Conservation (phyloP, 2,329 filamentous ascomycete genomes). For the Rugonectria rugulosa region DNA sequence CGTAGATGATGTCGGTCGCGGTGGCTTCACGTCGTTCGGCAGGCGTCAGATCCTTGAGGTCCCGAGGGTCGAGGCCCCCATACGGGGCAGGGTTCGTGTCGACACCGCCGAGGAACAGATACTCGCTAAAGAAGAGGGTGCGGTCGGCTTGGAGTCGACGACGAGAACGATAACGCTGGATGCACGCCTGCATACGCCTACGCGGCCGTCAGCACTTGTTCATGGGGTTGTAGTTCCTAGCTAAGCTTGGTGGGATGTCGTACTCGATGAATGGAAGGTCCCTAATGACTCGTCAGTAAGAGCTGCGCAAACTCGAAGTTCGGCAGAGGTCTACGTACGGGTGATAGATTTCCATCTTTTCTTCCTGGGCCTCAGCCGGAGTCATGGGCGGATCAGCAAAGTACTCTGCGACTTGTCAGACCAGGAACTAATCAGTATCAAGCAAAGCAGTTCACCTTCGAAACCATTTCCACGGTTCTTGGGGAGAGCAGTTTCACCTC, state of each 20-base stretch:
- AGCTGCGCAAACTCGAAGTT: not conserved
- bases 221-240: not conserved
- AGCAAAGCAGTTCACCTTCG: slow-evolving; percentile 56
- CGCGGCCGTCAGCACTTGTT: slow-evolving; percentile 22
- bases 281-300: slow-evolving; percentile 42
- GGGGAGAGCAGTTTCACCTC: slow-evolving; percentile 51
- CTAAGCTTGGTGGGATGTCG: not conserved
- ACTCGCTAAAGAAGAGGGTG: slow-evolving; percentile 75
- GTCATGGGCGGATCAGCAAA: slow-evolving; percentile 83
- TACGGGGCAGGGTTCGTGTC: slow-evolving; percentile 66
- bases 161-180: slow-evolving; percentile 80
- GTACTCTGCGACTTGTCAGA: slow-evolving; percentile 59
- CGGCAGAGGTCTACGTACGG: slow-evolving; percentile 53
- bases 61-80: slow-evolving; percentile 65
- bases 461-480: slow-evolving; percentile 69
- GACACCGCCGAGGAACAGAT: slow-evolving; percentile 84
- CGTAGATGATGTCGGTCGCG: slow-evolving; percentile 67
- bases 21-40: slow-evolving; percentile 68
- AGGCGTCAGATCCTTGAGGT: slow-evolving; percentile 62
- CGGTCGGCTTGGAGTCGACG: slow-evolving; percentile 75
- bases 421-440: not conserved
- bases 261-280: slow-evolving; percentile 65
- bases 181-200: slow-evolving; percentile 84
- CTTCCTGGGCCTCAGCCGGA: slow-evolving; percentile 70
- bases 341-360: slow-evolving; percentile 71